Evolutionary conservation across 2,329 filamentous ascomycete species (phyloP), one percentile per base, ranked within the genome.

Genomic region (Alternaria brassicicola): DNA sequence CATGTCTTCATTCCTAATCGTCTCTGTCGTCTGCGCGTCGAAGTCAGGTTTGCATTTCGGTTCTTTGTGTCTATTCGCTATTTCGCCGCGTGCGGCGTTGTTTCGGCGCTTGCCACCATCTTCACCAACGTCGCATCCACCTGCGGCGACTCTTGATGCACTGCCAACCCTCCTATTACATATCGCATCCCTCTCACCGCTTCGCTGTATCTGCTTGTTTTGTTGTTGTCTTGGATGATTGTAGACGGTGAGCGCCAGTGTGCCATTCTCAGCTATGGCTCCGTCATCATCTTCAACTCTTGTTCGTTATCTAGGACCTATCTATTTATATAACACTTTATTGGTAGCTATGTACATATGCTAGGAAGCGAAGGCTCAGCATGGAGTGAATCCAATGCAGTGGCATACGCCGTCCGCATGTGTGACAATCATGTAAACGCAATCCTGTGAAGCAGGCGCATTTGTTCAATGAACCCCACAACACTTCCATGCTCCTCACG

Each of bases 171-270:
- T 25, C 30, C 8, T 23, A 35, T 35, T 47, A 35, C 28, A 23
- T 47, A 47, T 47, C 15, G 28, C 19, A 19, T 10, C 15, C 13
- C 33, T 35, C 1, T 33, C 21, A 47, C 19, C 10, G 36, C 12
- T 23, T 39, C 19, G 12, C 13, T 15, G 17, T 36, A 39, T 39
- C 15, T 47, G 54, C 52, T 56, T 54, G 36, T 33, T 43, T 56
- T 54, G 36, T 33, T 43, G 25, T 47, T 48, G 54, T 63, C 57
- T 59, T 41, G 56, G 54, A 61, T 63, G 57, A 63, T 54, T 42
- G 47, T 61, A 58, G 8, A 8, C 4, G 51, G 31, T 33, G 46
- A 51, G 49, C 21, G 15, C 23, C 15, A 26, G 42, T 31, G 42
- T 28, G 43, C 26, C 15, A 46, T 46, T 46, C 35, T 15, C 23